Evolutionary conservation across 192 early-diverging fungal species (phyloP), one percentile per base, ranked within the genome.

Genomic region (Umbelopsis ramanniana): DNA sequence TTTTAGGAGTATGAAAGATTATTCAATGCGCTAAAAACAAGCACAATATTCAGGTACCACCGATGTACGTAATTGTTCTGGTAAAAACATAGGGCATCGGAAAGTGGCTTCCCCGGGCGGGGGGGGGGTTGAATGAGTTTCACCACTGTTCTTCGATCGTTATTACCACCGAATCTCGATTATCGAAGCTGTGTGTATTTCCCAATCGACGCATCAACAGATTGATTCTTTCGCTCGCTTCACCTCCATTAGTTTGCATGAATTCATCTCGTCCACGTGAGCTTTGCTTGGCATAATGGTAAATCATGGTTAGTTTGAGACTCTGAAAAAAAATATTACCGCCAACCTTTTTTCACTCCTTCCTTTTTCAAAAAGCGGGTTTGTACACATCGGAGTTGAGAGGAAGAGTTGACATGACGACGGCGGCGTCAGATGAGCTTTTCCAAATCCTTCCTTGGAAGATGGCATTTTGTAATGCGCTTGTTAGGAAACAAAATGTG

Each of bases 231-330:
- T 57, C 23, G 15, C 7, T n/a, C n/a, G n/a, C n/a, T n/a, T n/a
- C n/a, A n/a, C n/a, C n/a, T 63, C 12, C 54, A 54, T 24, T 24
- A 4, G 22, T 19, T 10, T 26, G 54, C 33, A 17, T 63, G 33
- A 63, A 63, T 37, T 19, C 17, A 37, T 6, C 57, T 37, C 17
- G 12, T n/a, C 26, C 57, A 63, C 57, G 33, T 63, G 57, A 63
- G 10, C 57, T 63, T 50, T 29, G 24, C 57, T 63, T 63, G 57
- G 57, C 57, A 63, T 3, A 37, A 63, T 38, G 57, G 23, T 29
- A 11, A 33, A 24, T 26, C 9, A 35, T 60, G 55, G 55, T 15
- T 60, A 63, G 57, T n/a, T 54, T 26, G 29, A 29, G 14, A 38
- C 26, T 63, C 12, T 63, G 24, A 15, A 60, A 37, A 63, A 24